Evolutionary conservation across 768 basidiomycete species (phyloP).

Genomic region (Leccinum rimulosum): DNA sequence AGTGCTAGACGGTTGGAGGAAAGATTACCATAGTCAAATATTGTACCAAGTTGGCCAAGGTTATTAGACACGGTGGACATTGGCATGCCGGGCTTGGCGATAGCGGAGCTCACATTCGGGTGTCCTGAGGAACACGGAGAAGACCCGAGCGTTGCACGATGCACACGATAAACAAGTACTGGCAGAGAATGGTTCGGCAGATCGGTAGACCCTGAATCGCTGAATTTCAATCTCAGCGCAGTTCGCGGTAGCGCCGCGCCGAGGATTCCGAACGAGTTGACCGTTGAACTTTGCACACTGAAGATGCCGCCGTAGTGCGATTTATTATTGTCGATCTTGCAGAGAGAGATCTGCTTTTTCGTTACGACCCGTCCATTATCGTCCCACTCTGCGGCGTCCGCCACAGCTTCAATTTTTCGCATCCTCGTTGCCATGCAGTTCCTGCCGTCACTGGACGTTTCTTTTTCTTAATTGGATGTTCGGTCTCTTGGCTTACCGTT

Average conservation of each 20-base stretch:
- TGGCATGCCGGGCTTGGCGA: no score
- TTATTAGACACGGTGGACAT: not conserved
- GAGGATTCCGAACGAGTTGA: conserved; percentile 18
- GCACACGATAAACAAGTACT: no score
- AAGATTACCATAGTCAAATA: not conserved
- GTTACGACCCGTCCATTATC: conserved; percentile 7
- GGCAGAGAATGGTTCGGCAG: not conserved
- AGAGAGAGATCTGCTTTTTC: conserved; percentile 15
- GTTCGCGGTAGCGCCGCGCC: conserved; percentile 11
- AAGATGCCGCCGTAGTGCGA: not conserved
- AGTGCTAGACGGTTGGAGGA: not conserved
- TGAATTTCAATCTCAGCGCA: conserved; percentile 19
- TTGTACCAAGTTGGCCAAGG: not conserved
- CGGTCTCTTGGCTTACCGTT: conserved; percentile 7
- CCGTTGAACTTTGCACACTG: not conserved
- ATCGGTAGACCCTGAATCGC: conserved; percentile 7
- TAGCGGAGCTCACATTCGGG: not conserved
- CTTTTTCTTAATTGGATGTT: conserved; percentile 25
- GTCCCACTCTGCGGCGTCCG: conserved; percentile 23
- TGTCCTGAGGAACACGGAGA: no score
- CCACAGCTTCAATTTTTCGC: conserved; percentile 16
- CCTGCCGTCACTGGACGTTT: conserved; percentile 21
- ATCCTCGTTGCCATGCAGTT: conserved; percentile 22
- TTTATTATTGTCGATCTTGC: conserved; percentile 5
- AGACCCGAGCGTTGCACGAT: no score